Percentiles rank a stretch among this genome's conserved stretches.
Conservation (phyloP, 148 eudicot species). For the Chenopodium album region DNA sequence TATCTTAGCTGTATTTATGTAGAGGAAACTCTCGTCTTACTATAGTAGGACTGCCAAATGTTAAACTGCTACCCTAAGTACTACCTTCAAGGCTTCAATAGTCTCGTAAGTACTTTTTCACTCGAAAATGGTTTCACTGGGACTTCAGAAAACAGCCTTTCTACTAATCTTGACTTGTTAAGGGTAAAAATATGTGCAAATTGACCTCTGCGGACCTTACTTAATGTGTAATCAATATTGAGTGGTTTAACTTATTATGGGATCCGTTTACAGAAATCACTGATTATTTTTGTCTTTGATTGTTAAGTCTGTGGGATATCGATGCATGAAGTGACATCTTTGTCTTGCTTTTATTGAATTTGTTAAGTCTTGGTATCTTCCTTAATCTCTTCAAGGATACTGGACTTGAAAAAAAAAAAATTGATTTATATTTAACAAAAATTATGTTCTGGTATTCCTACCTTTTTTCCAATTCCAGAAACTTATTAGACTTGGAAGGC, state of each 20-base stretch:
- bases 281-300: neutral
- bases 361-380: neutral
- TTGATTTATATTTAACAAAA: neutral
- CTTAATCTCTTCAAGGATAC: neutral
- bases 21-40: neutral
- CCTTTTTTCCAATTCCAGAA: neutral
- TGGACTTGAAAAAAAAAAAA: neutral
- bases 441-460: neutral
- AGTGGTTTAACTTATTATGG: neutral
- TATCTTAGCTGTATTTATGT: conserved; percentile 5
- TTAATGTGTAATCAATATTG: no score
- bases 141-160: no score
- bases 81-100: no score
- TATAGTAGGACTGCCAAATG: neutral
- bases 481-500: neutral
- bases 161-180: no score
- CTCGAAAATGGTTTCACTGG: no score
- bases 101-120: no score
- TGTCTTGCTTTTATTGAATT: neutral
- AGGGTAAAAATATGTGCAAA: no score
- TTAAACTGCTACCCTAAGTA: neutral
- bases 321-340: neutral
- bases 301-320: neutral
- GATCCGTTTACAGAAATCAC: neutral
- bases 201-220: neutral